These are phyloP conservation scores for Colletotrichum sublineola DNA, from an alignment of 2,329 filamentous ascomycete species.

Conservation along the genomic window DNA sequence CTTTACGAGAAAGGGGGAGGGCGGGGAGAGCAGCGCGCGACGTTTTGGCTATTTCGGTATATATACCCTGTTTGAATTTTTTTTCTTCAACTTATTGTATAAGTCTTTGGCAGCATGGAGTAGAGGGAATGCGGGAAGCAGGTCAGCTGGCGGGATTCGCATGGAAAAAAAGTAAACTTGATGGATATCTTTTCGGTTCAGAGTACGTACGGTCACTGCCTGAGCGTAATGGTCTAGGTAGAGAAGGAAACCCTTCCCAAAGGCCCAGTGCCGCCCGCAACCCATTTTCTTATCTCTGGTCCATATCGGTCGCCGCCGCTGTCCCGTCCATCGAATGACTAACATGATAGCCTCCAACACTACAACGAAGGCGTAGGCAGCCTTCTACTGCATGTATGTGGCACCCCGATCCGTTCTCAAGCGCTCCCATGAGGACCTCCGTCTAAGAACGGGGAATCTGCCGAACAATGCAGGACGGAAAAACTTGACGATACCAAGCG, in stretches of 20 bases:
- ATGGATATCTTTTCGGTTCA: not conserved
- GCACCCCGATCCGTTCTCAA: too few species aligned
- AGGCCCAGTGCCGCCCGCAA: not conserved
- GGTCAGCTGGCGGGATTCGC: not conserved
- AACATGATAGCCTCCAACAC: not conserved
- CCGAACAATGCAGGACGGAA: too few species aligned
- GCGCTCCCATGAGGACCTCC: too few species aligned
- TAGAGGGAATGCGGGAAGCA: not conserved
- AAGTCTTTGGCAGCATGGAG: conserved; percentile 18
- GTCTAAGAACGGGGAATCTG: too few species aligned
- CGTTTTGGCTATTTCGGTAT: conserved; percentile 9
- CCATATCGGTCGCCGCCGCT: too few species aligned
- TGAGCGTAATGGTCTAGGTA: not conserved
- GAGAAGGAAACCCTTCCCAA: not conserved
- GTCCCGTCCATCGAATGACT: not conserved
- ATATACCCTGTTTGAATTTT: conserved; percentile 33
- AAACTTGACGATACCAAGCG: too few species aligned
- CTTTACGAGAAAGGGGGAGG: not conserved
- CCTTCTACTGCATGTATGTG: not conserved
- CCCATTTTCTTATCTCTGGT: not conserved
- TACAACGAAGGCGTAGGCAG: too few species aligned
- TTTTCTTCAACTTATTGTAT: not conserved
- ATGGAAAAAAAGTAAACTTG: conserved; percentile 1
- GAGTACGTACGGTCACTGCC: not conserved
- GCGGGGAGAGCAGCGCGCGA: not conserved